Percentiles rank a stretch among this genome's conserved stretches.
Conservation (phyloP, 1,139 yeast genomes). For the Arxiozyma slooffiae region DNA sequence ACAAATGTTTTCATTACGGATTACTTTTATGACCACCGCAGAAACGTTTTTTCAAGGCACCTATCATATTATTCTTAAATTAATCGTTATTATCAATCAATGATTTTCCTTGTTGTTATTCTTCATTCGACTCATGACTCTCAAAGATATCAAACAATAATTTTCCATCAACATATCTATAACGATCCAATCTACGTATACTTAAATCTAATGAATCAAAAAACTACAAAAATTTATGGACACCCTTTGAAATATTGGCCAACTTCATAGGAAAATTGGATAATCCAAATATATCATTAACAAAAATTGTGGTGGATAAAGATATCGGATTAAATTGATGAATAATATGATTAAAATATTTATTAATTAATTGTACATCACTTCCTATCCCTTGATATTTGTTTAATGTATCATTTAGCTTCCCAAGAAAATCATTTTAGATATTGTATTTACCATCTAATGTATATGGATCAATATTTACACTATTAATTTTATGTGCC, state of each 20-base stretch:
- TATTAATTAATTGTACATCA: conserved; percentile 15
- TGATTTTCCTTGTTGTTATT: conserved; percentile 2
- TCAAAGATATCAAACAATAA: conserved; percentile 34
- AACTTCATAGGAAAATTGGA: conserved; percentile 44
- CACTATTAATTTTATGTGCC: too few species aligned
- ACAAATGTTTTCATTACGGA: conserved; percentile 39
- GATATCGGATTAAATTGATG: conserved; percentile 16
- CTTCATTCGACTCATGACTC: background rate
- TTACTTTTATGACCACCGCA: conserved; percentile 39
- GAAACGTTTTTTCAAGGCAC: conserved; percentile 49
- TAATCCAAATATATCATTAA: conserved; percentile 34
- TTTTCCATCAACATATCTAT: conserved; percentile 40
- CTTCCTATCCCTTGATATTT: conserved; percentile 16
- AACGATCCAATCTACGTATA: conserved; percentile 57
- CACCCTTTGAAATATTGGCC: conserved; percentile 37
- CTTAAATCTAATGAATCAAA: conserved; percentile 67
- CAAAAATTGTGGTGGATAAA: conserved; percentile 13
- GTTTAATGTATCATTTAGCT: conserved; percentile 15
- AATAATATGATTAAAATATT: conserved; percentile 13
- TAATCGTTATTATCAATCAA: conserved; percentile 13
- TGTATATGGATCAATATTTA: too few species aligned
- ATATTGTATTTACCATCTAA: conserved; percentile 7
- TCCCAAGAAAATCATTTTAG: conserved; percentile 16
- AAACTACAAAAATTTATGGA: conserved; percentile 45
- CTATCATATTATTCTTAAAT: conserved; percentile 43